Evolutionary conservation across 768 basidiomycete species (phyloP).

Genomic region (Sutorius australiensis): DNA sequence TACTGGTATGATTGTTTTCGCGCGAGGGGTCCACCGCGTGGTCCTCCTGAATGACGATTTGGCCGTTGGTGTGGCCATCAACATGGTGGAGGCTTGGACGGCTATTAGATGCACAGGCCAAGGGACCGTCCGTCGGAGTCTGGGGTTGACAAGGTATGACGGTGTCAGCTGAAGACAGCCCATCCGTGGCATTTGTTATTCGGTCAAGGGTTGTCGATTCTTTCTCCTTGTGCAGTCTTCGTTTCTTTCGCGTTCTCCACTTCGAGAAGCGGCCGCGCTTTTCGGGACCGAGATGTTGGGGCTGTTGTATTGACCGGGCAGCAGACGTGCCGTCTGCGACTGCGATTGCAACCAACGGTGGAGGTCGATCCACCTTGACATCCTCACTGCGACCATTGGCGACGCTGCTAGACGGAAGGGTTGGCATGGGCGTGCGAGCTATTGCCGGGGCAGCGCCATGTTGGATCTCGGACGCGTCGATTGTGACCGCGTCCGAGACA

Average conservation of each 20-base stretch:
- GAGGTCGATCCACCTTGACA: background rate
- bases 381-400: background rate
- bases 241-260: constrained; percentile 14
- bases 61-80: background rate
- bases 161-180: background rate
- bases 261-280: background rate
- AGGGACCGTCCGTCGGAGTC: background rate
- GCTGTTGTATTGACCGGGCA: background rate
- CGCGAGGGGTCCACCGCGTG: background rate
- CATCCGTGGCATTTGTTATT: background rate
- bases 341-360: background rate
- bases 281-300: background rate
- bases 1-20: background rate
- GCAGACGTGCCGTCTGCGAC: background rate
- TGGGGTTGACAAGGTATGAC: background rate
- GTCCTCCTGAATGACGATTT: background rate
- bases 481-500: constrained; percentile 10
- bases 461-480: constrained; percentile 3
- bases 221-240: constrained; percentile 8
- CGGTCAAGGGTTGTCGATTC: background rate
- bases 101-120: background rate
- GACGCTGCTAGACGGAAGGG: background rate
- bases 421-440: background rate
- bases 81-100: background rate
- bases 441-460: background rate